phyloP scores from a whole-genome alignment of 345 rosid genomes.

The Theobroma cacao region DNA sequence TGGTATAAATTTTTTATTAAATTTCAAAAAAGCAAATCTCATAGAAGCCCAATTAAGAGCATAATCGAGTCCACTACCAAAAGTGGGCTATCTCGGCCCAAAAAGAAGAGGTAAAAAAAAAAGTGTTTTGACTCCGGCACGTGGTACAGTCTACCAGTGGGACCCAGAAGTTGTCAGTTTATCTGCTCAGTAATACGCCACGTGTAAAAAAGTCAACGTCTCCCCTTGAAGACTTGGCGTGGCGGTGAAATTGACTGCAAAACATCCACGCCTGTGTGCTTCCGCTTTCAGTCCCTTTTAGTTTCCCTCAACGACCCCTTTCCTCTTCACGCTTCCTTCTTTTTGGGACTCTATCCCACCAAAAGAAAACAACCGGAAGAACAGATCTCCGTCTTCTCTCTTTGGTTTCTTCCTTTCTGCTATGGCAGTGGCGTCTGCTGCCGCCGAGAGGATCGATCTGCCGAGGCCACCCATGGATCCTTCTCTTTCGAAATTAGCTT shows the following conservation, averaged over 20 bases:
- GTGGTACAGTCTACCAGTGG: background rate
- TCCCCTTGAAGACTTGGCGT: background rate
- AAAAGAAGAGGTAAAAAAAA: background rate
- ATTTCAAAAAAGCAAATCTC: no score
- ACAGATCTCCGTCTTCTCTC: constrained; percentile 5
- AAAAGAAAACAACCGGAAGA: background rate
- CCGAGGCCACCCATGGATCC: constrained; percentile 30
- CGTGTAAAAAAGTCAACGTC: constrained; percentile 24
- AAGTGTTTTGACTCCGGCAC: constrained; percentile 4
- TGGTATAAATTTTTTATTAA: no score
- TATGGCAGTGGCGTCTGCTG: constrained; percentile 49
- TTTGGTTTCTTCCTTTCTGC: constrained; percentile 12
- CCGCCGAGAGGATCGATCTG: constrained; percentile 32
- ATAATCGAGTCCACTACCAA: background rate
- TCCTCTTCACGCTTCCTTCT: background rate
- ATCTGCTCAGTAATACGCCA: constrained; percentile 2
- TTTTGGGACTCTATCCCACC: background rate
- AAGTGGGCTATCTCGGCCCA: background rate
- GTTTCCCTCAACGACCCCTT: background rate
- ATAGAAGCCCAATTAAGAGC: background rate
- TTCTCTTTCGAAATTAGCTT: constrained; percentile 28
- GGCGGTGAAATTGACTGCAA: constrained; percentile 19
- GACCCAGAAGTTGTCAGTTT: background rate
- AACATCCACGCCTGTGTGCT: background rate
- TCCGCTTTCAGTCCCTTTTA: background rate